Percentiles rank a stretch among this genome's conserved stretches.
These are phyloP conservation scores for Penicillium tannophilum DNA, from an alignment of 495 filamentous ascomycete genomes.

Conservation along the genomic window DNA sequence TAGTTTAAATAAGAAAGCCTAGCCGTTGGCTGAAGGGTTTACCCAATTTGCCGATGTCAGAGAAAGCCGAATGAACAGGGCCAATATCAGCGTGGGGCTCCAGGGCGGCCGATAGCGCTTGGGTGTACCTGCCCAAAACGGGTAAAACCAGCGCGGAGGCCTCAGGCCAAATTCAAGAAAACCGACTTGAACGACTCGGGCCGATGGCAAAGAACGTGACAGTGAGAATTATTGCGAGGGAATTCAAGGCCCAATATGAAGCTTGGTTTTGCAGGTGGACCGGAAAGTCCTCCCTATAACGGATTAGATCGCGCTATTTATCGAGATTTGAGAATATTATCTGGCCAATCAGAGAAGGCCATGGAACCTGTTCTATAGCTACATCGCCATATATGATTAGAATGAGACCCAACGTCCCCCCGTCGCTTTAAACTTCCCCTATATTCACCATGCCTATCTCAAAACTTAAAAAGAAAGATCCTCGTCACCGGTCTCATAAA, in stretches of 20 bases:
- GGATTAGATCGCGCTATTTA: constrained; percentile 26
- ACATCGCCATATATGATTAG: constrained; percentile 16
- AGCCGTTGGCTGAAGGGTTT: constrained; percentile 3
- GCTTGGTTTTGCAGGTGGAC: constrained; percentile 5
- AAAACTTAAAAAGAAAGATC: constrained; percentile 19
- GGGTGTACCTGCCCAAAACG: constrained; percentile 30
- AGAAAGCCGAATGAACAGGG: constrained; percentile 1
- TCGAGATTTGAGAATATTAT: constrained; percentile 28
- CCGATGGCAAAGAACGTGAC: constrained; percentile 3
- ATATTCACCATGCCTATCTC: constrained; percentile 14
- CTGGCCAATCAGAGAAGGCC: constrained; percentile 26
- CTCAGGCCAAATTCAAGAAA: constrained; percentile 3
- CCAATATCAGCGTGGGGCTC: constrained; percentile 4
- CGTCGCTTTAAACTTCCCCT: constrained; percentile 2
- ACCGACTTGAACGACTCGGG: constrained; percentile 5
- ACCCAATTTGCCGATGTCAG: constrained; percentile 7
- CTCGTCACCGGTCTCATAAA: constrained; percentile 30
- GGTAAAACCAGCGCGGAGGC: neutral
- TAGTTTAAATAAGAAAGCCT: neutral
- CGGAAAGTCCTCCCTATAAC: constrained; percentile 22
- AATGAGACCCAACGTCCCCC: constrained; percentile 2
- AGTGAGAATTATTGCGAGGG: constrained; percentile 18
- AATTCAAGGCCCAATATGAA: constrained; percentile 21
- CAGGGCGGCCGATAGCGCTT: constrained; percentile 16
- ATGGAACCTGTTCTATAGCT: constrained; percentile 9